Conservation (phyloP, 306 rosid genomes). For the Prosopis cineraria region DNA sequence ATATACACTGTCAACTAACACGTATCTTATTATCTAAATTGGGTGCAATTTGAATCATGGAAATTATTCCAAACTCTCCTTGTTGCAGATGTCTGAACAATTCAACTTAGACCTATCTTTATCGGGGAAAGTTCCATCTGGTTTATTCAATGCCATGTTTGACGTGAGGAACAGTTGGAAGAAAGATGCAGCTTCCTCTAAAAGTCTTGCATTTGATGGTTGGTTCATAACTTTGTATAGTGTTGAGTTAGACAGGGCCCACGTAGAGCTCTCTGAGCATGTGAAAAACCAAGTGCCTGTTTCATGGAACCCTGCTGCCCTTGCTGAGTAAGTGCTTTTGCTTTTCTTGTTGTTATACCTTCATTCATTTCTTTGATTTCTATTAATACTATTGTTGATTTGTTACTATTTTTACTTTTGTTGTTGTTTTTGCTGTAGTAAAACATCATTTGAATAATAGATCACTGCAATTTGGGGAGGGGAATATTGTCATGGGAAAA, state of each 20-base stretch:
- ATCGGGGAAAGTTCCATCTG: constrained; percentile 61
- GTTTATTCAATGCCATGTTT: constrained; percentile 61
- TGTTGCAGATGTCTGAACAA: constrained; percentile 65
- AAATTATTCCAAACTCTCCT: neutral
- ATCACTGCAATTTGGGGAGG: neutral
- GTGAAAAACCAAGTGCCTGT: constrained; percentile 60
- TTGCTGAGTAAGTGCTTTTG: constrained; percentile 55
- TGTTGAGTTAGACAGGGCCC: constrained; percentile 56
- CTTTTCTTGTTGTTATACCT: neutral
- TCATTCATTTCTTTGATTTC: neutral
- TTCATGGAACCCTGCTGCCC: constrained; percentile 71
- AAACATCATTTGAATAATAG: neutral
- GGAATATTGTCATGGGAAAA: too few relatives aligned
- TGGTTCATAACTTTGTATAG: constrained; percentile 58
- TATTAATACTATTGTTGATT: neutral
- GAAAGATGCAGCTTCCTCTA: constrained; percentile 60
- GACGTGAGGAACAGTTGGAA: constrained; percentile 55
- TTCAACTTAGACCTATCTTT: constrained; percentile 47
- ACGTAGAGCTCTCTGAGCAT: constrained; percentile 42
- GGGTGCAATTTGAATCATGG: neutral
- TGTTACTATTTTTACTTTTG: neutral
- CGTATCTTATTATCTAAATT: neutral
- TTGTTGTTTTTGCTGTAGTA: neutral
- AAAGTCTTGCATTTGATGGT: constrained; percentile 61
- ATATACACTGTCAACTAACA: neutral